Base-by-base conservation (phyloP, 352 stramenopile genomes). In the Albugo laibachii region DNA sequence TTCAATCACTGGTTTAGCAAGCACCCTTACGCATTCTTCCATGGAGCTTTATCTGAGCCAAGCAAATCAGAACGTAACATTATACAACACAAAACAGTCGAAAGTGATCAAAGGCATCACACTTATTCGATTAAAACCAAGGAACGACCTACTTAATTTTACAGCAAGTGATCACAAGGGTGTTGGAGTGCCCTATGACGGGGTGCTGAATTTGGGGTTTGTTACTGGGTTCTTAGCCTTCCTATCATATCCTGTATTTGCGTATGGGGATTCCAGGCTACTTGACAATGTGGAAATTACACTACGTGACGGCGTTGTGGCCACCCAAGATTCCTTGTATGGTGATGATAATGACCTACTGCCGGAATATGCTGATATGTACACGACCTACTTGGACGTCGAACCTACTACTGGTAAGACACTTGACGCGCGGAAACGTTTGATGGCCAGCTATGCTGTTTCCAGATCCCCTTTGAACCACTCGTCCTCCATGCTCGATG, bases 171-270 rank as follows among this genome's bases (percentile, higher is more conserved):
- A 48, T 6, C 37, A 16, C 4, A 49, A 62, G 14, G 74, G 74
- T 44, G 66, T 59, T 5, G 74, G 59, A 10, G 54, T 65, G 44
- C 74, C 74, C 0, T 63, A 83, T 11, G 60, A 83, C 31, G 74
- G 74, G 27, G 52, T 86, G 35, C 71, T 82, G 50, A 56, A 65
- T 36, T 47, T 80, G 45, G 68, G 60, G 45, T 86, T 83, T 54
- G 61, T 67, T 50, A 63, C 53, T 27, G 74, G 74, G 36, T 80
- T 86, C 50, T 42, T 83, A 20, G 69, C 71, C 35, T 86, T 71
- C 53, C 53, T 86, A 43, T 86, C 74, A 44, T 77, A 63, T 18
- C 70, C 74, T n/a, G 54, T 80, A 48, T 86, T 69, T 49, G 49
- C 83, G n/a, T 74, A 67, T 46, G 67, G 70, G 3, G 55, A 83